Conservation (phyloP, 208 protist genomes). For the Leishmania martiniquensis region DNA sequence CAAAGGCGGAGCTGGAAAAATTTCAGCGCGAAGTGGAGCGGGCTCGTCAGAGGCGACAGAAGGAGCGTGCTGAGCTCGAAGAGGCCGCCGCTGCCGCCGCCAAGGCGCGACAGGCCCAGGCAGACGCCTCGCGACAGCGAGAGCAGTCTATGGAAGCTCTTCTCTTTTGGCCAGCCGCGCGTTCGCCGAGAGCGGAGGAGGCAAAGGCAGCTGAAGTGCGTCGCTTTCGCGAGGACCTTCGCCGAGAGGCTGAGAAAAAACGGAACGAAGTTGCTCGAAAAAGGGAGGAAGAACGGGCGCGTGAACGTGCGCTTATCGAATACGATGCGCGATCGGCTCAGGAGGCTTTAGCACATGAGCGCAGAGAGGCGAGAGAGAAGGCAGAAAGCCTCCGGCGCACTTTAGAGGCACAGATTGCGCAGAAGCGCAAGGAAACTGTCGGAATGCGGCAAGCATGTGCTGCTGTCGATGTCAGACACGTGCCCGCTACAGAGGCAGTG, state of each 20-base stretch:
- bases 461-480: neutral
- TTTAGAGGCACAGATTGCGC: conserved; percentile 27
- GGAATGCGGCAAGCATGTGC: neutral
- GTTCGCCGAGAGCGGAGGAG: conserved; percentile 2
- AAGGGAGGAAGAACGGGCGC: conserved; percentile 17
- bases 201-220: conserved; percentile 7
- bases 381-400: conserved; percentile 17
- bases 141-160: conserved; percentile 10
- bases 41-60: conserved; percentile 22
- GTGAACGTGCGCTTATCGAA: conserved; percentile 21
- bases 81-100: conserved; percentile 21
- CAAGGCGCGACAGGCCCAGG: conserved; percentile 16
- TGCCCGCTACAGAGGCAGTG: conserved; percentile 14
- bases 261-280: conserved; percentile 9
- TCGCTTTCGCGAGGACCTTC: conserved; percentile 32
- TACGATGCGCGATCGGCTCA: conserved; percentile 20
- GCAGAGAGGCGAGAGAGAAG: conserved; percentile 16
- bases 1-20: conserved; percentile 22
- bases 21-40: conserved; percentile 26
- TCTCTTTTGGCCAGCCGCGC: conserved; percentile 24
- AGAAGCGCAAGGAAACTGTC: conserved; percentile 10
- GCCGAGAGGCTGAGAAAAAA: conserved; percentile 34
- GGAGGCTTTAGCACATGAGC: conserved; percentile 19
- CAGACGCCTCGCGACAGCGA: neutral
- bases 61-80: conserved; percentile 21